A percentile compares a stretch with the other conserved stretches of the same genome.
These are phyloP conservation scores for Arctium lappa DNA, from an alignment of 129 eudicot genomes.

Conservation along the genomic window DNA sequence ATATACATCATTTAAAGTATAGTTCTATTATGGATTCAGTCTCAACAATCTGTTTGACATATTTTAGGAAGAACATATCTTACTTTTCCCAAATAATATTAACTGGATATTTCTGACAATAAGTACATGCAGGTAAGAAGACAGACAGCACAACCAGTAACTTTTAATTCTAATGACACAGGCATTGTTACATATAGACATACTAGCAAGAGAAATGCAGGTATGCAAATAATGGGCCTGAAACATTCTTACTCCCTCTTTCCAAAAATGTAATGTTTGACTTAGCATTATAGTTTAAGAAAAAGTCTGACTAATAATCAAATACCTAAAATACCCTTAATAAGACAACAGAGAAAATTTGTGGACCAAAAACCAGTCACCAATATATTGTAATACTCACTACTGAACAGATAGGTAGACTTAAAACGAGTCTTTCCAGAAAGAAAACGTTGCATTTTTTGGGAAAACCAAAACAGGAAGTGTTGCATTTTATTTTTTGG, in stretches of 20 bases:
- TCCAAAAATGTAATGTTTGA: neutral
- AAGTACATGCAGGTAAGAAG: neutral
- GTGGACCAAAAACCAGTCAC: neutral
- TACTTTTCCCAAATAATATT: neutral
- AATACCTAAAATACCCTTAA: neutral
- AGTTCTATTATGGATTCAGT: neutral
- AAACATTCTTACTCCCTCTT: neutral
- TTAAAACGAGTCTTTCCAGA: neutral
- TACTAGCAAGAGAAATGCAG: neutral
- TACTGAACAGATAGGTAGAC: neutral
- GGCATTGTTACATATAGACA: neutral
- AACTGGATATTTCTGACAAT: neutral
- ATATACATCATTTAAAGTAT: neutral
- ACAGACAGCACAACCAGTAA: neutral
- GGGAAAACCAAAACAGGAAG: neutral
- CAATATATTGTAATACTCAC: neutral
- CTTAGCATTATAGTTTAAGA: neutral
- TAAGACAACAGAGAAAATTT: neutral
- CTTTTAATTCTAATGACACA: neutral
- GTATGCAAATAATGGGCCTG: neutral
- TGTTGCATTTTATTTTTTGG: neutral
- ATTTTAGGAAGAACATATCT: neutral
- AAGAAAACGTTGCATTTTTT: neutral
- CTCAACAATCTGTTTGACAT: neutral
- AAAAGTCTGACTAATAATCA: neutral